Base-by-base conservation (phyloP, 208 protist genomes). In the Vickermania spadyakhi region DNA sequence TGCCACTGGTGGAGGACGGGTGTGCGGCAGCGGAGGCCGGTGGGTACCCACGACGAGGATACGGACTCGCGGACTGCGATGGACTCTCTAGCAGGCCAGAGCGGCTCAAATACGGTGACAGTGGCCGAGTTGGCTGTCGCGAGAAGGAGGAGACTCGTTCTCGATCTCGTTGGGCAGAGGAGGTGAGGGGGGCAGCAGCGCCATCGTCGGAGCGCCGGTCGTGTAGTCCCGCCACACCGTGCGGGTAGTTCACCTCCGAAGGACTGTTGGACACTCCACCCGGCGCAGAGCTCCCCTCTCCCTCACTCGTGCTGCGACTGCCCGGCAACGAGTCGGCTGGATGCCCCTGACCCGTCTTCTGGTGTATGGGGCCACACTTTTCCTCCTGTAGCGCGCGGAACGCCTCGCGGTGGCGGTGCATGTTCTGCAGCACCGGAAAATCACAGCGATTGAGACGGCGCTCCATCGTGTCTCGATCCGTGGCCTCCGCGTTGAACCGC, bases 391-490 rank as follows among this genome's bases (percentile, higher is more conserved):
- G 51, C 60, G 64, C 63, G 60, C 71, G 66, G 58, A 76, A 84
- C 25, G 73, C 53, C 50, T 89, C 73, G 14, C 82, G 79, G 60
- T 88, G 63, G 41, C 84, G 79, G 66, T 93, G 90, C 22, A 93
- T 68, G 54, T 82, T 79, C 59, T 86, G 75, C 28, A 93, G 72
- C 27, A 93, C 77, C 52, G 75, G 73, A 59, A 89, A 89, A 14
- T 81, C 81, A 70, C 79, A 77, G 41, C 64, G 72, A 52, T 66
- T 56, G 60, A 93, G 76, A 52, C 86, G 82, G 21, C 86, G 80
- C 64, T 84, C 75, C 22, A 90, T 54, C 36, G 70, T 55, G 22
- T 88, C 79, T 26, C 80, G 77, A 41, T 79, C 61, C 7, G 83
- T 65, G 52, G 64, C 64, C 25, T 53, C 56, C 26, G 36, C 70